These are phyloP conservation scores for Triangularia verruculosa DNA, from an alignment of 2,329 filamentous ascomycete genomes.

Conservation along the genomic window DNA sequence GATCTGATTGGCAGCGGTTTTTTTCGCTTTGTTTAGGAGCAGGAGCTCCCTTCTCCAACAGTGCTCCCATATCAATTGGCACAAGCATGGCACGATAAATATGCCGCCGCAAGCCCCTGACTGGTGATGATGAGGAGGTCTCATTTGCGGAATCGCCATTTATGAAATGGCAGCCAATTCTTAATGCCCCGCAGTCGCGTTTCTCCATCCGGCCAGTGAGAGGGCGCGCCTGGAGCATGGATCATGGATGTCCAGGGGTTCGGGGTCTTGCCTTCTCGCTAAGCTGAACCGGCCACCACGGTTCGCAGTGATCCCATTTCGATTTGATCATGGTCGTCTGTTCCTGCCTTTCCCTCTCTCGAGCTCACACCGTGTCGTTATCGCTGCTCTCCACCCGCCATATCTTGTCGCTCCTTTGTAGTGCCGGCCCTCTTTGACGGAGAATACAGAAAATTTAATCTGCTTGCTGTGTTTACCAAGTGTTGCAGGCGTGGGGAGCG, in stretches of 20 bases:
- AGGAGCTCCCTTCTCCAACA: not conserved
- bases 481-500: constrained; percentile 4
- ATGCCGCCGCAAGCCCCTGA: not conserved
- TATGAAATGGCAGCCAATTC: not conserved
- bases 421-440: not conserved
- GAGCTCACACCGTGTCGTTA: not conserved
- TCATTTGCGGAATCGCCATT: not conserved
- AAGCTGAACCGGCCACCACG: not conserved
- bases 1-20: not conserved
- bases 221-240: not conserved
- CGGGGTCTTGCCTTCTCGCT: not conserved
- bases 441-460: not conserved
- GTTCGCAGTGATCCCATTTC: not conserved
- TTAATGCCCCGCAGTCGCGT: not conserved
- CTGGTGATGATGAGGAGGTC: not conserved
- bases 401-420: not conserved
- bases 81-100: not conserved
- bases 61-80: not conserved
- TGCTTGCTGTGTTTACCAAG: constrained; percentile 1
- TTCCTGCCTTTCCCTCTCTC: not conserved
- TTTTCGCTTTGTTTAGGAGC: not conserved
- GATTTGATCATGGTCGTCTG: not conserved
- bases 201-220: not conserved
- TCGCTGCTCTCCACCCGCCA: not conserved
- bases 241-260: not conserved